These are phyloP conservation scores for Neurospora tetraspora DNA, from an alignment of 495 filamentous ascomycete species.

Conservation along the genomic window DNA sequence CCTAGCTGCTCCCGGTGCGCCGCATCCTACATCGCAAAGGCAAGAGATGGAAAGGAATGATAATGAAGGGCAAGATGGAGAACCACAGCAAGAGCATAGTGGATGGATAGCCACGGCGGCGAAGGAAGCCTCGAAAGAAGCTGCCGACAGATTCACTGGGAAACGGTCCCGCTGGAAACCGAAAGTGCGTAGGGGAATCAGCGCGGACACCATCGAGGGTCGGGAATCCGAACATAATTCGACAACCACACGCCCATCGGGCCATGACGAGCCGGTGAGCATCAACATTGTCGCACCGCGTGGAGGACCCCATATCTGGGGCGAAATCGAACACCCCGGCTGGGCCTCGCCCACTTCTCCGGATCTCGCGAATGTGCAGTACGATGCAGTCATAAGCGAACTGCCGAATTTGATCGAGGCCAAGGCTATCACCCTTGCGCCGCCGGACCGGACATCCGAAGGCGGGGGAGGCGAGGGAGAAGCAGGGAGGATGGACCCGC, in stretches of 20 bases:
- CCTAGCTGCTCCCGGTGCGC: not conserved
- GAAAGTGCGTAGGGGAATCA: constrained; percentile 3
- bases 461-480: constrained; percentile 8
- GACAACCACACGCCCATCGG: not conserved
- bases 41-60: not conserved
- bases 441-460: constrained; percentile 42
- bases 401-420: constrained; percentile 89
- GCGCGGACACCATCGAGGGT: constrained; percentile 1
- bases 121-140: not conserved
- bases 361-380: constrained; percentile 72
- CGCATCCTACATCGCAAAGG: not conserved
- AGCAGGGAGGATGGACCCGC: constrained; percentile 10
- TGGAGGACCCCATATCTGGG: constrained; percentile 49
- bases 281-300: constrained; percentile 17
- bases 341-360: constrained; percentile 72
- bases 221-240: constrained; percentile 9
- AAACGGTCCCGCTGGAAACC: not conserved
- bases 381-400: constrained; percentile 71
- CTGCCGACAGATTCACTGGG: not conserved
- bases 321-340: constrained; percentile 70
- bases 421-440: constrained; percentile 75
- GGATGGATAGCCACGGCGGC: not conserved
- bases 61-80: not conserved
- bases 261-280: not conserved
- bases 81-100: not conserved